These are phyloP conservation scores for Neurospora tetrasperma DNA, from an alignment of 495 filamentous ascomycete species.

Conservation along the genomic window DNA sequence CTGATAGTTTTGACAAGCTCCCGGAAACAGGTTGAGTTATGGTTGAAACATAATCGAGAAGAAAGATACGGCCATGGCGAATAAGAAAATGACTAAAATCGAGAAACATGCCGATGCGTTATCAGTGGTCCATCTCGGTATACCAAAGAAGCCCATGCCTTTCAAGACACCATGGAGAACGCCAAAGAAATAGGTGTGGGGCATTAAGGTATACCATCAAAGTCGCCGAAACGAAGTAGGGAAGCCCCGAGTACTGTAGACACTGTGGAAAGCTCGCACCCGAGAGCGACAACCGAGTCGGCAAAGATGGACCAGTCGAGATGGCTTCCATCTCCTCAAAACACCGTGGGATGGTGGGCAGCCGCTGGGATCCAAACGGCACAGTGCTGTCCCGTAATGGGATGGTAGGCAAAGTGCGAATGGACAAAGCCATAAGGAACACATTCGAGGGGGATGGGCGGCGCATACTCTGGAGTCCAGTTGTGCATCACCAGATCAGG, in stretches of 20 bases:
- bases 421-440: neutral
- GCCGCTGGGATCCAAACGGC: neutral
- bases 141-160: neutral
- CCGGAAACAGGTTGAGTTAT: neutral
- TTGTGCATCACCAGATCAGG: neutral
- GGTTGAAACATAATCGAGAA: neutral
- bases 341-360: neutral
- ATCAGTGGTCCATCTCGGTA: neutral
- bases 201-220: neutral
- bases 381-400: neutral
- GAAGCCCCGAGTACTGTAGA: neutral
- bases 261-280: neutral
- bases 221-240: neutral
- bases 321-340: neutral
- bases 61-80: neutral
- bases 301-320: neutral
- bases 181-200: neutral
- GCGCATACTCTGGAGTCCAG: neutral
- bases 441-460: neutral
- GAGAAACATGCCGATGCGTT: neutral
- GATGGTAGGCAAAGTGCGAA: neutral
- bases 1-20: neutral
- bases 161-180: neutral
- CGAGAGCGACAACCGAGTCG: neutral
- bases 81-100: neutral